Base-by-base conservation (phyloP, 139 green algal genomes). In the Micractinium sp. region DNA sequence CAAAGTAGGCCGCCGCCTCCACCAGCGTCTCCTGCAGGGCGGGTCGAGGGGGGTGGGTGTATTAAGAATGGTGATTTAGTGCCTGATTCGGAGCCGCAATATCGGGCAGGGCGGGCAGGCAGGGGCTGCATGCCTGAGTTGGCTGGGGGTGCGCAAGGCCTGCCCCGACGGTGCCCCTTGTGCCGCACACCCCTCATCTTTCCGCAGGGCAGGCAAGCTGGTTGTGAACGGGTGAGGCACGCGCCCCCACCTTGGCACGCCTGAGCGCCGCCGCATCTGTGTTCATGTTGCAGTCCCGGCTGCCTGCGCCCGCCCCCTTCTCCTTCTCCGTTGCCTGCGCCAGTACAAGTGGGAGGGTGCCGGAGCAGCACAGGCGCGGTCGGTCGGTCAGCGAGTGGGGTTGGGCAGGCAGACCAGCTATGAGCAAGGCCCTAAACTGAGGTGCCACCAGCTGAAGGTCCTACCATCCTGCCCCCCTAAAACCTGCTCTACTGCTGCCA, bases 301-400 rank as follows among this genome's bases (percentile, higher is more conserved):
- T 29, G 71, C 56, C 41, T 18, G 71, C 63, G 67, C 83, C 83
- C 38, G 67, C 67, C 31, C 83, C 83, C 3, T 67, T 67, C 83
- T 87, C 67, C 38, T 80, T 80, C 67, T 87, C 67, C 29, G 79
- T 87, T 15, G 83, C 83, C 83, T 87, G 83, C 63, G 47, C 47
- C 47, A 9, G 5, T 9, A 9, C 7, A 9, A 56, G 9, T 56
- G 47, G 9, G 9, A 9, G 9, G 9, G 5, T 56, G 47, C 47
- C 47, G 9, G 47, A 9, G 47, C 47, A 56, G 7, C 47, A 9
- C 47, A 56, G 47, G 47, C 9, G 7, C 9, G 47, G 47, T 56
- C 47, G 9, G 47, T 56, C 9, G n/a, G n/a, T 56, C 47, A 56
- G 47, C n/a, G 9, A 16, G 47, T 56, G 7, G 47, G 47, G 47